Base-by-base conservation (phyloP, 441 rosid species). In the Erysimum cheiri region DNA sequence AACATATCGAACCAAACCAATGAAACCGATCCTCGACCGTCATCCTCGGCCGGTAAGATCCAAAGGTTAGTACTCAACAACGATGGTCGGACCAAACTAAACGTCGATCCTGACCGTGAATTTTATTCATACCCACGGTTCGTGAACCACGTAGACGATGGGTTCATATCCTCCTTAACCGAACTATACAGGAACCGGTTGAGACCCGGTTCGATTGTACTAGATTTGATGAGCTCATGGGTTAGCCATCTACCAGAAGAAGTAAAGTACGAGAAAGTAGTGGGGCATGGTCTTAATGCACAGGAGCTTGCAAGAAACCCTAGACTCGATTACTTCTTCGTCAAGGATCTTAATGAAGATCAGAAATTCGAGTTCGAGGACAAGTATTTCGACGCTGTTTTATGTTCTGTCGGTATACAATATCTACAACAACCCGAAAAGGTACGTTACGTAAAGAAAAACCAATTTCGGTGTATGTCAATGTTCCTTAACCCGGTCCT, bases 221-320 rank as follows among this genome's bases (percentile, higher is more conserved):
- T 91, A 61, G 93, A 88, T 69, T 78, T 93, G 64, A 93, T 88
- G 98, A 91, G 97, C 80, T 89, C 98, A 44, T 93, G 98, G 94
- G 86, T 85, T 39, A 93, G 98, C 77, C 95, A 93, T 79, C 78
- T 91, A n/a, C 97, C 98, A 4, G 64, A 68, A 48, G 89, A 91
- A 67, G 87, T 83, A 0, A 64, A 7, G 71, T 85, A 78, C 83
- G 81, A 79, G 68, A 89, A 87, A 82, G 90, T 91, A 40, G 93
- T 88, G 41, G 97, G 98, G 1, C 97, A 93, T 69, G 96, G 98
- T 44, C 92, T 93, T 36, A 93, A 93, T 47, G 93, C 93, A 12
- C 95, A 82, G 55, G 98, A 93, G 75, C 96, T 93, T 43, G 85
- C 92, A 11, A 60, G 74, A 60, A 78, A 78, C 74, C 72, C 75